phyloP scores from a whole-genome alignment of 768 basidiomycete species.

The Butyriboletus loyo region DNA sequence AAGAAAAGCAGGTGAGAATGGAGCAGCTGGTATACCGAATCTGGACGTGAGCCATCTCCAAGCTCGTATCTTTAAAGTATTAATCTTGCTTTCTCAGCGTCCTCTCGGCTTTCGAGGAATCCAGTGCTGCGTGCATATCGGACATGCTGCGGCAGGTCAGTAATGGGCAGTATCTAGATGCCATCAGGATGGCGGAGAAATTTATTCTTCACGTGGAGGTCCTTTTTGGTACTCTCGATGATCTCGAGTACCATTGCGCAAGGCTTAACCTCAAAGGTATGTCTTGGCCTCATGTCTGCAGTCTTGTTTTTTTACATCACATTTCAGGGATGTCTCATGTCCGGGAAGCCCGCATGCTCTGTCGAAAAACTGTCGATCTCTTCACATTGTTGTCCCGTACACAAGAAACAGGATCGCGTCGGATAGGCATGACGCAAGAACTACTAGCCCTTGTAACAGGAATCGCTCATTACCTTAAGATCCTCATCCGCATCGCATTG shows the following conservation, averaged over 20 bases:
- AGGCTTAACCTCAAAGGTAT: conserved; percentile 80
- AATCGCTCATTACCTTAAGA: conserved; percentile 99
- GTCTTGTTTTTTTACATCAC: conserved; percentile 12
- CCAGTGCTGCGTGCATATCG: conserved; percentile 97
- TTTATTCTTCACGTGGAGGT: conserved; percentile 99
- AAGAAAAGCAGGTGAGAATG: conserved; percentile 90
- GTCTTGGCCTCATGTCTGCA: conserved; percentile 21
- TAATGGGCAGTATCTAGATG: conserved; percentile 93
- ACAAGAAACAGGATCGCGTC: conserved; percentile 84
- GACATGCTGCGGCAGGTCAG: conserved; percentile 99
- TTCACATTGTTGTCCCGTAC: conserved; percentile 96
- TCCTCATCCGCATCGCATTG: conserved; percentile 95
- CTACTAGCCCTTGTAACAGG: conserved; percentile 95
- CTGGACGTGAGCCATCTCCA: conserved; percentile 76
- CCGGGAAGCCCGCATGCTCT: conserved; percentile 96
- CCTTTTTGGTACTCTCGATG: conserved; percentile 94
- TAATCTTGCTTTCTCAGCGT: conserved; percentile 49
- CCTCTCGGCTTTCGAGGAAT: conserved; percentile 96
- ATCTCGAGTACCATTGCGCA: conserved; percentile 86
- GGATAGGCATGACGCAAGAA: conserved; percentile 97
- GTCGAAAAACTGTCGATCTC: conserved; percentile 97
- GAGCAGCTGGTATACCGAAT: conserved; percentile 98
- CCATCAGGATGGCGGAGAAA: conserved; percentile 97
- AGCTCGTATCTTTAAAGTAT: neutral
- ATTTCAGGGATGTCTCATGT: conserved; percentile 91